Conservation (phyloP, 352 stramenopile genomes). For the Pilasporangium apinafurcum region DNA sequence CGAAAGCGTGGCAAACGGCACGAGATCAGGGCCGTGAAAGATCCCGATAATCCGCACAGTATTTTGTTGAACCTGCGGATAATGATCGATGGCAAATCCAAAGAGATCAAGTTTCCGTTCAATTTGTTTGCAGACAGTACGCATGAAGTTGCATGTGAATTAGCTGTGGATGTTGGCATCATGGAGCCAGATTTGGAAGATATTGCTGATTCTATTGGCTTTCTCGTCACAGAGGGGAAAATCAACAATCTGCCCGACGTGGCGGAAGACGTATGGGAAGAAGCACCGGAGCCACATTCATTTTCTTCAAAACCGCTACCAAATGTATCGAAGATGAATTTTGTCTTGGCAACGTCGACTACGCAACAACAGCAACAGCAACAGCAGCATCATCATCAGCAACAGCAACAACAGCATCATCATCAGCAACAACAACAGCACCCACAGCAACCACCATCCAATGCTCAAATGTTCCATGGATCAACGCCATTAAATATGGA, state of each 20-base stretch:
- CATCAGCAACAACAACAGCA: no score
- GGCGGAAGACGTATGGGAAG: constrained; percentile 80
- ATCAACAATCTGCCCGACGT: constrained; percentile 79
- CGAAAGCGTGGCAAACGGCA: constrained; percentile 69
- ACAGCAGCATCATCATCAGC: constrained; percentile 4
- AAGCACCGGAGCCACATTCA: constrained; percentile 77
- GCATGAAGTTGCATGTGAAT: constrained; percentile 92
- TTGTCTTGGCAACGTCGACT: constrained; percentile 21
- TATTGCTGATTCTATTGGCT: constrained; percentile 92
- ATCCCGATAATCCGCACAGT: constrained; percentile 75
- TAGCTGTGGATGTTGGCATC: constrained; percentile 92
- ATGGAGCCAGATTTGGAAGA: constrained; percentile 89
- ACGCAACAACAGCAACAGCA: constrained; percentile 6
- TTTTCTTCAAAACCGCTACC: constrained; percentile 75
- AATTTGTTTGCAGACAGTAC: constrained; percentile 92
- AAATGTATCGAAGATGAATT: constrained; percentile 78
- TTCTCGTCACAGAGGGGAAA: constrained; percentile 79
- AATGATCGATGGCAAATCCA: constrained; percentile 88
- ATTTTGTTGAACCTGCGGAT: constrained; percentile 88
- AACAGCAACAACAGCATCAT: no score
- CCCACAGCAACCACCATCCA: no score
- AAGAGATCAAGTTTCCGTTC: constrained; percentile 96
- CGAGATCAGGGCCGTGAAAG: constrained; percentile 78
- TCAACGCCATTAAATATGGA: no score
- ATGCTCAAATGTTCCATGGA: no score